phyloP scores from a whole-genome alignment of 768 basidiomycete species.

The Mycena capillaripes region DNA sequence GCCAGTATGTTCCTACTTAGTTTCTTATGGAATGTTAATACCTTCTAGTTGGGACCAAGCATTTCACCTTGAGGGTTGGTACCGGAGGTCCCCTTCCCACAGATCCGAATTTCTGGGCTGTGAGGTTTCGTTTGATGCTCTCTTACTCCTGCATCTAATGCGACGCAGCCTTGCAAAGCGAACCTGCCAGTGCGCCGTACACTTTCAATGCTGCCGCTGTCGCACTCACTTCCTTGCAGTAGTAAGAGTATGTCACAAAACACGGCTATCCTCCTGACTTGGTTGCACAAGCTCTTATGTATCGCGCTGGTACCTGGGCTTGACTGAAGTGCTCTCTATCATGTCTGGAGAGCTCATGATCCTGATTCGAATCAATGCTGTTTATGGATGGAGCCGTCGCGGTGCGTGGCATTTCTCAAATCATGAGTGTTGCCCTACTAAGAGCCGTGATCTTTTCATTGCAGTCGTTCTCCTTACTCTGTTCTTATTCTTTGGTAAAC shows the following conservation, averaged over 20 bases:
- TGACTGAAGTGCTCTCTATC: slow-evolving; percentile 23
- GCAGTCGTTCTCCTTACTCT: slow-evolving; percentile 19
- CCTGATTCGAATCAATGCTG: slow-evolving; percentile 19
- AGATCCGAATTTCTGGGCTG: slow-evolving; percentile 16
- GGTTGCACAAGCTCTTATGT: slow-evolving; percentile 15
- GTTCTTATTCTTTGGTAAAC: slow-evolving; percentile 18
- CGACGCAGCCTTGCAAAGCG: slow-evolving; percentile 13
- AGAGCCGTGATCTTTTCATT: slow-evolving; percentile 14
- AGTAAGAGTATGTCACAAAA: slow-evolving; percentile 11
- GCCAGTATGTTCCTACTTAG: slow-evolving; percentile 14
- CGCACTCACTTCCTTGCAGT: slow-evolving; percentile 14
- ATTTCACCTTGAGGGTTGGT: slow-evolving; percentile 9
- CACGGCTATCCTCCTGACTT: slow-evolving; percentile 14
- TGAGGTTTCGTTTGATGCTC: slow-evolving; percentile 14
- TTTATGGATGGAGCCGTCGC: slow-evolving; percentile 19
- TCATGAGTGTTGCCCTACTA: slow-evolving; percentile 4
- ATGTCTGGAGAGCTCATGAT: slow-evolving; percentile 22
- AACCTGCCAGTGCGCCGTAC: slow-evolving; percentile 16
- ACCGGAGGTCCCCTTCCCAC: slow-evolving; percentile 11
- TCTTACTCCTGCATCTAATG: slow-evolving; percentile 9
- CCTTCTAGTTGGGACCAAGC: slow-evolving; percentile 11
- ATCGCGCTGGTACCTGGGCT: slow-evolving; percentile 19
- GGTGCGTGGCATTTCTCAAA: slow-evolving; percentile 13
- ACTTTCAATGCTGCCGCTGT: slow-evolving; percentile 11
- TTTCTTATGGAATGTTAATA: slow-evolving; percentile 4